Conservation (phyloP, 495 filamentous ascomycete species). For the Hypoxylon crocopeplum region DNA sequence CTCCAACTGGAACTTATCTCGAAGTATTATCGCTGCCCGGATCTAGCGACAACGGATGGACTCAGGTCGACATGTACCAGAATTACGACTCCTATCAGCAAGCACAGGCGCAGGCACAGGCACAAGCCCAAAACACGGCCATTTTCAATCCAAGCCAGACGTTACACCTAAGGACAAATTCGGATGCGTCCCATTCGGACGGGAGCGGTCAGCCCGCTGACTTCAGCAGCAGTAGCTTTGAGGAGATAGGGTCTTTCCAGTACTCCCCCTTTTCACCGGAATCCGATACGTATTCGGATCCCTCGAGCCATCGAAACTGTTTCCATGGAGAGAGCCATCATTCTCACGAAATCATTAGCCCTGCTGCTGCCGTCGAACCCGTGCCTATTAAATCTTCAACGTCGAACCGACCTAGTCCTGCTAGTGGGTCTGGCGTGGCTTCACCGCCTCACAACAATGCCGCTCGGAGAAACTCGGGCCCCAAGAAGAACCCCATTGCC, state of each 20-base stretch:
- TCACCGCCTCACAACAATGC: conserved; percentile 60
- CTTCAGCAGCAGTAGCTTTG: conserved; percentile 83
- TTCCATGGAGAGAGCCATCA: conserved; percentile 55
- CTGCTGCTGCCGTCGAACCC: conserved; percentile 69
- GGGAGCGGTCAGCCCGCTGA: conserved; percentile 58
- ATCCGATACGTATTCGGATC: conserved; percentile 64
- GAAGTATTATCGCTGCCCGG: conserved; percentile 80
- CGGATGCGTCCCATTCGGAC: conserved; percentile 82
- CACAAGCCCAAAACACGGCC: conserved; percentile 59
- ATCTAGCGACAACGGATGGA: conserved; percentile 88
- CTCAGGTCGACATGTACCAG: conserved; percentile 66
- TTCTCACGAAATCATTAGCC: conserved; percentile 66
- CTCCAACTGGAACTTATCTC: conserved; percentile 80
- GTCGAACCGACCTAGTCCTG: conserved; percentile 61
- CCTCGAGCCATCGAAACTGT: conserved; percentile 59
- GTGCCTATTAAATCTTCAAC: conserved; percentile 72
- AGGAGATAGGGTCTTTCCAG: conserved; percentile 74
- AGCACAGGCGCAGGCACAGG: conserved; percentile 48
- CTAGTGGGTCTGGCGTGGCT: conserved; percentile 65
- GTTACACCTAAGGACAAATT: conserved; percentile 81
- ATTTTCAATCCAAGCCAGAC: conserved; percentile 90
- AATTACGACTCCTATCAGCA: conserved; percentile 57
- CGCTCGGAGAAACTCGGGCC: conserved; percentile 64
- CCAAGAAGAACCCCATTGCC: conserved; percentile 77
- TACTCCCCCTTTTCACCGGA: conserved; percentile 73